Conservation (phyloP, 805 yeast species). For the Metschnikowia similis region DNA sequence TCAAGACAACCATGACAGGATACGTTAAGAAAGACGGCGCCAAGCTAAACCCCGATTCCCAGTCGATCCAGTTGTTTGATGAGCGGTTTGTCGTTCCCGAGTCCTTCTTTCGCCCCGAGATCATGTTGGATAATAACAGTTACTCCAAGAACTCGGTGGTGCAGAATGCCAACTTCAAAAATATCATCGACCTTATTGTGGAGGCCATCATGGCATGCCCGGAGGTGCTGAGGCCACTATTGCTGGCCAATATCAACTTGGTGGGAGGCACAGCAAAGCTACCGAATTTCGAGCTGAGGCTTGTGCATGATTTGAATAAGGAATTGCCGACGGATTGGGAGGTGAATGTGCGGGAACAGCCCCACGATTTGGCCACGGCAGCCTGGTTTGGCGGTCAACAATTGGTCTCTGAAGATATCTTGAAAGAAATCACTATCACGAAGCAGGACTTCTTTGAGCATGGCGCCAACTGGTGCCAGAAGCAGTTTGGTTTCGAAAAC, state of each 20-base stretch:
- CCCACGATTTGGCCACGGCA: slow-evolving; percentile 21
- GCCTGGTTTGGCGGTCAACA: slow-evolving; percentile 37
- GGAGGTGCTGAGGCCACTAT: slow-evolving; percentile 64
- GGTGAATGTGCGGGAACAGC: slow-evolving; percentile 43
- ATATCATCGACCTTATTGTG: slow-evolving; percentile 72
- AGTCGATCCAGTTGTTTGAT: slow-evolving; percentile 65
- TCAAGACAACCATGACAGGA: slow-evolving; percentile 75
- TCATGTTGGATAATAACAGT: slow-evolving; percentile 38
- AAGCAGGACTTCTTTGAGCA: slow-evolving; percentile 82
- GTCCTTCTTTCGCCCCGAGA: slow-evolving; percentile 77
- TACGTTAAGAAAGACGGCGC: slow-evolving; percentile 43
- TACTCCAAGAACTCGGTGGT: slow-evolving; percentile 26
- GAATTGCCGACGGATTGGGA: slow-evolving; percentile 72
- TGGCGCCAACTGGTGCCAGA: slow-evolving; percentile 60
- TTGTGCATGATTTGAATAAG: slow-evolving; percentile 56
- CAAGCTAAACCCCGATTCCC: slow-evolving; percentile 46
- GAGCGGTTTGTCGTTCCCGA: slow-evolving; percentile 91
- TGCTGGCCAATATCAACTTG: slow-evolving; percentile 73
- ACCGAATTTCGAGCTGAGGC: slow-evolving; percentile 60
- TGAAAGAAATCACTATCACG: slow-evolving; percentile 55
- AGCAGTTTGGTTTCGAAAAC: slow-evolving; percentile 44
- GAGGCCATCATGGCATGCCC: slow-evolving; percentile 71
- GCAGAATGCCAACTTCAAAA: slow-evolving; percentile 52
- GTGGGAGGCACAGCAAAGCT: slow-evolving; percentile 81
- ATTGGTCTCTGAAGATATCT: slow-evolving; percentile 37